These are phyloP conservation scores for Leucosporidium creatinivorum DNA, from an alignment of 768 basidiomycete species.

Conservation along the genomic window DNA sequence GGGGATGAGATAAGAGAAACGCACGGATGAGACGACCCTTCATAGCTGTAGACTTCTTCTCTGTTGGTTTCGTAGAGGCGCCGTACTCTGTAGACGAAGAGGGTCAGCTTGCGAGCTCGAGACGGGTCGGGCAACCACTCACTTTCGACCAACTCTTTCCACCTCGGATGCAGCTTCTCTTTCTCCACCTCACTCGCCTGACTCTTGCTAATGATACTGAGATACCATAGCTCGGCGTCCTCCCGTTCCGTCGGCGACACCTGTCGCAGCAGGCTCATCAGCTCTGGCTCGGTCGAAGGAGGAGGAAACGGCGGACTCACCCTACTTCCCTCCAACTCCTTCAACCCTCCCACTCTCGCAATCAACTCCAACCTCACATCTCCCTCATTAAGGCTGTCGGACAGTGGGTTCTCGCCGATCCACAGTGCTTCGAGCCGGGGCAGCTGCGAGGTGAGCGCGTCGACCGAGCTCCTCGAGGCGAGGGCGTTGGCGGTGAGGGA, in stretches of 20 bases:
- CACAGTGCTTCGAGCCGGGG: slow-evolving; percentile 59
- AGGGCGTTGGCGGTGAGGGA: slow-evolving; percentile 60
- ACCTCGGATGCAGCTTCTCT: slow-evolving; percentile 55
- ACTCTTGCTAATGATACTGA: slow-evolving; percentile 55
- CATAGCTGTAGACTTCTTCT: neutral
- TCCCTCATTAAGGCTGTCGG: slow-evolving; percentile 48
- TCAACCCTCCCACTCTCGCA: neutral
- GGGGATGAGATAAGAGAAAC: neutral
- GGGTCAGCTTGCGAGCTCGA: neutral
- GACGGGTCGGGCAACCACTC: neutral
- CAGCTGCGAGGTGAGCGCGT: slow-evolving; percentile 53
- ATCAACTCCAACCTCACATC: slow-evolving; percentile 12
- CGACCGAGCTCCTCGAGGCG: slow-evolving; percentile 55
- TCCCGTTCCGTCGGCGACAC: slow-evolving; percentile 61
- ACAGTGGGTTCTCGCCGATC: slow-evolving; percentile 58
- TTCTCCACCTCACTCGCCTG: slow-evolving; percentile 34
- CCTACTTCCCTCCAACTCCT: neutral
- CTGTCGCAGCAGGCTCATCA: slow-evolving; percentile 42
- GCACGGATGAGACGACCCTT: slow-evolving; percentile 18
- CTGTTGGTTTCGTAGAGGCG: neutral
- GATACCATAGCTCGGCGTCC: slow-evolving; percentile 78
- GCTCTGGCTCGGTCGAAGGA: neutral
- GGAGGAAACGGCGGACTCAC: slow-evolving; percentile 2
- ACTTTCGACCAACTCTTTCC: slow-evolving; percentile 52
- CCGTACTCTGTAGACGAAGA: neutral